Percentiles rank a stretch among this genome's conserved stretches.
These are phyloP conservation scores for Penicillium robsamsonii DNA, from an alignment of 495 filamentous ascomycete genomes.

Conservation along the genomic window DNA sequence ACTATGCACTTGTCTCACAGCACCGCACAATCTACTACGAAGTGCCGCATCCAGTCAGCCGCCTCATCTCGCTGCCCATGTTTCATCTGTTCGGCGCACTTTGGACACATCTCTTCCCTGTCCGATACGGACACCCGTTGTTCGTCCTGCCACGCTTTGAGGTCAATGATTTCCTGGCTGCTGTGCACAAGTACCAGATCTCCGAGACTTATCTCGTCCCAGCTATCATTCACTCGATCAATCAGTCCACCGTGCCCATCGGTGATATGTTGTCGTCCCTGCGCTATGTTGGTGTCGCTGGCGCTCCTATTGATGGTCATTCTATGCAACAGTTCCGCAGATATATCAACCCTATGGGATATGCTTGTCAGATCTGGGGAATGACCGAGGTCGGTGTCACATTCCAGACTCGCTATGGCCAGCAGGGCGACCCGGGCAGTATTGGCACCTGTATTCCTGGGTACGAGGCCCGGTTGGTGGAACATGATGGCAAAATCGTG, in stretches of 20 bases:
- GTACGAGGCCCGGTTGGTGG: conserved; percentile 56
- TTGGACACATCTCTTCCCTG: conserved; percentile 50
- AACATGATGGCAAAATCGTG: conserved; percentile 51
- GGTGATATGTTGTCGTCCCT: conserved; percentile 50
- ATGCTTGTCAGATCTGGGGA: conserved; percentile 35
- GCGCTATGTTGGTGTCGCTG: conserved; percentile 48
- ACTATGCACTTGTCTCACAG: conserved; percentile 53
- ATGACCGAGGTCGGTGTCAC: conserved; percentile 54
- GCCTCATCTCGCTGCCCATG: conserved; percentile 60
- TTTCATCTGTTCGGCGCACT: conserved; percentile 63
- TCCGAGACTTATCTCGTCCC: conserved; percentile 63
- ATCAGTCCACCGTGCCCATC: conserved; percentile 40
- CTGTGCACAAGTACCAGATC: conserved; percentile 56
- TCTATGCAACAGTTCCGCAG: conserved; percentile 39
- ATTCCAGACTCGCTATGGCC: conserved; percentile 50
- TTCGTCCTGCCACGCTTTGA: conserved; percentile 64
- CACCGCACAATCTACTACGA: conserved; percentile 49
- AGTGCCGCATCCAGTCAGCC: conserved; percentile 45
- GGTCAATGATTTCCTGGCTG: conserved; percentile 50
- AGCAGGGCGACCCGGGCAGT: conserved; percentile 37
- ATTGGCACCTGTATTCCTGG: conserved; percentile 72
- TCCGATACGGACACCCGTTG: conserved; percentile 54
- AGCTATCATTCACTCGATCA: conserved; percentile 55
- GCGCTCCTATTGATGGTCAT: conserved; percentile 45
- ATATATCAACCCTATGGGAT: conserved; percentile 42